These are phyloP conservation scores for Bretschneidera sinensis DNA, from an alignment of 345 rosid genomes.

Conservation along the genomic window DNA sequence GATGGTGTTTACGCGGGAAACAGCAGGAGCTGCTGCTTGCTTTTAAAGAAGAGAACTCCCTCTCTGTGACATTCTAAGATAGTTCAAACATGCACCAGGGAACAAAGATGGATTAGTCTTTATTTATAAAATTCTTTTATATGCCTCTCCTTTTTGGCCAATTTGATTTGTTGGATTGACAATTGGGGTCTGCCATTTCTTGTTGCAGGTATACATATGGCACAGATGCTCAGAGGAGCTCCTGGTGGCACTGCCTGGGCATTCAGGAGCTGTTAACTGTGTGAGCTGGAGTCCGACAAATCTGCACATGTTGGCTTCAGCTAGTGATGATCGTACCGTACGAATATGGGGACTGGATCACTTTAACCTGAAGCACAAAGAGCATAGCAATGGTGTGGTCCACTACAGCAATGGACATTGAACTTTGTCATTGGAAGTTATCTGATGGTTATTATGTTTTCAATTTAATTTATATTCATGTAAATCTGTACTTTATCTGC, in stretches of 20 bases:
- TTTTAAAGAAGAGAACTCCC: no score
- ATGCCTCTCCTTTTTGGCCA: no score
- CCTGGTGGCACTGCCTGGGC: constrained; percentile 46
- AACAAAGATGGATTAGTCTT: no score
- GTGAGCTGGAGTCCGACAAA: constrained; percentile 74
- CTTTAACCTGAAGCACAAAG: constrained; percentile 26
- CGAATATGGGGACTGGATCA: constrained; percentile 66
- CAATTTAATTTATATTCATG: constrained; percentile 20
- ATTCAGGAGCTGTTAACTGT: constrained; percentile 65
- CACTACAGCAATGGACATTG: constrained; percentile 29
- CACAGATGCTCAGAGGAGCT: constrained; percentile 51
- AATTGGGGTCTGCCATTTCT: no score
- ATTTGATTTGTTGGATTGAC: no score
- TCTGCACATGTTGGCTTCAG: constrained; percentile 69
- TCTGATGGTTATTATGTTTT: neutral
- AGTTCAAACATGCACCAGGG: neutral
- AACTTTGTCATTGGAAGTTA: constrained; percentile 1
- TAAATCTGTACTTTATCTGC: constrained; percentile 20
- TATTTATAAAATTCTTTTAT: no score
- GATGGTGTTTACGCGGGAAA: no score
- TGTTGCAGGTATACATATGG: constrained; percentile 64
- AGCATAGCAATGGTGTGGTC: constrained; percentile 19
- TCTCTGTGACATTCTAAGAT: neutral
- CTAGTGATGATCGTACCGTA: constrained; percentile 63
- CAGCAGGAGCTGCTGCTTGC: no score